phyloP scores from a whole-genome alignment of 345 rosid species.

The Salix viminalis region DNA sequence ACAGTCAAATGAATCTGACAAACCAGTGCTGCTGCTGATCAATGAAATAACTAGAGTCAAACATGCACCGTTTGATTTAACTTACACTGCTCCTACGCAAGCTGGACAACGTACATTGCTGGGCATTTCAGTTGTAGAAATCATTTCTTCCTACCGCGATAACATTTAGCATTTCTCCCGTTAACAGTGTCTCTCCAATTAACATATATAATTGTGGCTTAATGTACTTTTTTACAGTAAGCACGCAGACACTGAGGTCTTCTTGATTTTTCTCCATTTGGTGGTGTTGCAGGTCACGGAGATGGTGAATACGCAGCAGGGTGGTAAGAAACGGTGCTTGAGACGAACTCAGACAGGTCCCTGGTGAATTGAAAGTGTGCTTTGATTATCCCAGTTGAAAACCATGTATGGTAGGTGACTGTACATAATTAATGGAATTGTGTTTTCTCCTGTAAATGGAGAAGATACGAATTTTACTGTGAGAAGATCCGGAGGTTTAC shows the following conservation, averaged over 20 bases:
- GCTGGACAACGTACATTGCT: background rate
- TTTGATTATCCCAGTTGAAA: constrained; percentile 24
- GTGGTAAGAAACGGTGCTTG: constrained; percentile 58
- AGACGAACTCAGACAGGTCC: constrained; percentile 86
- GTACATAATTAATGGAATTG: constrained; percentile 38
- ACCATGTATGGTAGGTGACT: constrained; percentile 24
- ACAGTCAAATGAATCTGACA: no score
- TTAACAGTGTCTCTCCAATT: background rate
- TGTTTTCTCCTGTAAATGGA: constrained; percentile 24
- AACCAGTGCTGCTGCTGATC: no score
- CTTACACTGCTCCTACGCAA: no score
- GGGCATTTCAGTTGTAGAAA: background rate
- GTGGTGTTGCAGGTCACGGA: constrained; percentile 49
- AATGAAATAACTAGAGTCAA: no score
- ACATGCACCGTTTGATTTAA: no score
- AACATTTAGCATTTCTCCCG: background rate
- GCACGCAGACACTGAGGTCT: background rate
- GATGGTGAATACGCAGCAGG: constrained; percentile 51
- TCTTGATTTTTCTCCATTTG: background rate
- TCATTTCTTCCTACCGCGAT: background rate
- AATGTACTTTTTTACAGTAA: background rate
- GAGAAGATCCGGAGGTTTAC: constrained; percentile 4
- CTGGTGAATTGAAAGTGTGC: constrained; percentile 48
- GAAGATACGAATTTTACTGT: constrained; percentile 4
- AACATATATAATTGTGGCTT: background rate